phyloP scores from a whole-genome alignment of 371 early-diverging fungal genomes.

The Mortierella sp. region DNA sequence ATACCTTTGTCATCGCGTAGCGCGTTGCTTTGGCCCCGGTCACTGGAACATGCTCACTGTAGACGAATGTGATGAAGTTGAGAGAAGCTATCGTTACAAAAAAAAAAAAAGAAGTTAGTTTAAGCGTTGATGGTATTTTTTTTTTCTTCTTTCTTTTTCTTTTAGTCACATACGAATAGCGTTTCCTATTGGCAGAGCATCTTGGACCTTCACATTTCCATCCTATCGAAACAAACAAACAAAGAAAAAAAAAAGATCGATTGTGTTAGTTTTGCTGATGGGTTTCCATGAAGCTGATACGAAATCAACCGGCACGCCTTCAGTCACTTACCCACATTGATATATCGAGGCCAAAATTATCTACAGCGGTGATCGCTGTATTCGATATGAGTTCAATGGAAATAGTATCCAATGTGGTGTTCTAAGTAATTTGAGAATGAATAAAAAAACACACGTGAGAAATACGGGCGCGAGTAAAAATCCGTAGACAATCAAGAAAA shows the following conservation, averaged over 20 bases:
- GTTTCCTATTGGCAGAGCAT: conserved; percentile 25
- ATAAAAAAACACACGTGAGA: background rate
- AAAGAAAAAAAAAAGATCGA: background rate
- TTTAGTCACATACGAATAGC: conserved; percentile 26
- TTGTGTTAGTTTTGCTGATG: no score
- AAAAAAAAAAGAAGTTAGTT: background rate
- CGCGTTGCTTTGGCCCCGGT: background rate
- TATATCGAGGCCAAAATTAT: conserved; percentile 17
- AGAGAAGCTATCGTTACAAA: conserved; percentile 28
- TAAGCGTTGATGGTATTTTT: no score
- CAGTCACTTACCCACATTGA: conserved; percentile 31
- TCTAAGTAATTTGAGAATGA: background rate
- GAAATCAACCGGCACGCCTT: no score
- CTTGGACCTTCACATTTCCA: conserved; percentile 5
- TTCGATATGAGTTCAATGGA: background rate
- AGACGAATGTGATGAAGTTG: conserved; percentile 40
- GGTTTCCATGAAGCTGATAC: no score
- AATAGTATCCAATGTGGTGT: conserved; percentile 7
- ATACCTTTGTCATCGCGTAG: conserved; percentile 34
- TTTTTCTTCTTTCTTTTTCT: background rate
- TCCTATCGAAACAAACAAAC: conserved; percentile 19
- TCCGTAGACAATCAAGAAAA: background rate
- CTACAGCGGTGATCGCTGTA: background rate
- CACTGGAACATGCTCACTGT: conserved; percentile 26
- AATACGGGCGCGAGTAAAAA: background rate